phyloP scores from a whole-genome alignment of 257 asterid genomes.

The Petrea volubilis region DNA sequence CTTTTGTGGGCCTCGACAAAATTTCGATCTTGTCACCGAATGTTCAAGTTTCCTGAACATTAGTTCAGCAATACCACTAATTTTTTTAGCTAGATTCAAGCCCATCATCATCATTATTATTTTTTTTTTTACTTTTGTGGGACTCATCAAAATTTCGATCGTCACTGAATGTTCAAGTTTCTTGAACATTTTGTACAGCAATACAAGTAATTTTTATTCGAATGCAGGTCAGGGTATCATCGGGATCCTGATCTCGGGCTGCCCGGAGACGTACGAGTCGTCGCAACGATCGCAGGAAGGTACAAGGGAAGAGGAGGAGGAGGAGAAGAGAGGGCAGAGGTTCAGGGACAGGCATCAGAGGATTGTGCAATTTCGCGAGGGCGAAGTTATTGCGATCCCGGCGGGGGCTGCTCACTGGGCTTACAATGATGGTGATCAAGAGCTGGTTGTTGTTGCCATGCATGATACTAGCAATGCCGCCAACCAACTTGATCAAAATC shows the following conservation, averaged over 20 bases:
- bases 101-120: no score
- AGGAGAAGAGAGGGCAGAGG: slow-evolving; percentile 26
- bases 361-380: slow-evolving; percentile 36
- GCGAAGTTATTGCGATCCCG: slow-evolving; percentile 51
- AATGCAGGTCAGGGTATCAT: slow-evolving; percentile 49
- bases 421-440: slow-evolving; percentile 59
- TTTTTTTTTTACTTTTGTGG: no score
- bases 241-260: slow-evolving; percentile 55
- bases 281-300: slow-evolving; percentile 24
- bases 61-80: no score
- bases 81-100: no score
- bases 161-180: no score
- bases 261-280: slow-evolving; percentile 70
- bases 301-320: background rate
- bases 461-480: slow-evolving; percentile 39
- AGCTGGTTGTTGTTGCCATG: slow-evolving; percentile 42
- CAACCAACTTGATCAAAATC: slow-evolving; percentile 64
- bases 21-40: no score
- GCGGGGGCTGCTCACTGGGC: slow-evolving; percentile 72
- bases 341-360: slow-evolving; percentile 54
- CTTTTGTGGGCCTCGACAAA: no score
- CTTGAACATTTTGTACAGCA: no score
- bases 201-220: no score
- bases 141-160: no score
- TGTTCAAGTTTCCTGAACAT: no score